Percentiles rank a stretch among this genome's conserved stretches.
These are phyloP conservation scores for Entomortierella beljakovae DNA, from an alignment of 192 early-diverging fungal genomes.

Conservation along the genomic window DNA sequence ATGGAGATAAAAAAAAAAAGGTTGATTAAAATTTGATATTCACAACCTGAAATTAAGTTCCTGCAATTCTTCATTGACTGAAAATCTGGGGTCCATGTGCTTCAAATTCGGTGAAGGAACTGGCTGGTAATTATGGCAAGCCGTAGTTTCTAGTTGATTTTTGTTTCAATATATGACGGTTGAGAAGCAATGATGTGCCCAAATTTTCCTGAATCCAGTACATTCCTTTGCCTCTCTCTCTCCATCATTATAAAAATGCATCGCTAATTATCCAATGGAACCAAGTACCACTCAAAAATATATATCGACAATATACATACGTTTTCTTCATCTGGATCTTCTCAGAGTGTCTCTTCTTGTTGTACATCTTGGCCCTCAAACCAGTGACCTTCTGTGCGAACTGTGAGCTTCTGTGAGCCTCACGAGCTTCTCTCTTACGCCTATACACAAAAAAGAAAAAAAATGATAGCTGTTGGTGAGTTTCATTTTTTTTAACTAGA, in stretches of 20 bases:
- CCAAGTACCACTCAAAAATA: too few relatives aligned
- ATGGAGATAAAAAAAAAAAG: not conserved
- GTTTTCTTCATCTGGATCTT: conserved; percentile 99
- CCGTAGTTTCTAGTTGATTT: too few relatives aligned
- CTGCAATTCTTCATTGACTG: not conserved
- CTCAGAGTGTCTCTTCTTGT: conserved; percentile 97
- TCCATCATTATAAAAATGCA: too few relatives aligned
- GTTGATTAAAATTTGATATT: not conserved
- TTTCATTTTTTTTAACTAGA: not conserved
- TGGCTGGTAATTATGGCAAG: too few relatives aligned
- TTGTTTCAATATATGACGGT: too few relatives aligned
- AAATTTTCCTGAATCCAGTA: too few relatives aligned
- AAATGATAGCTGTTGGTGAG: not conserved
- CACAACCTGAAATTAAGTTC: not conserved
- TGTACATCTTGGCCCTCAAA: conserved; percentile 97
- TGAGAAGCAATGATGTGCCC: too few relatives aligned
- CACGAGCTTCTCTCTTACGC: conserved; percentile 95
- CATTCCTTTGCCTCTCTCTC: too few relatives aligned
- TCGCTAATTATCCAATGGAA: too few relatives aligned
- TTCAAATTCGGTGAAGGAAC: not conserved
- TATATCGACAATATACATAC: conserved; percentile 60
- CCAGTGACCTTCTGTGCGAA: conserved; percentile 98
- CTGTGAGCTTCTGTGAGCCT: conserved; percentile 91
- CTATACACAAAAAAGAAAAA: conserved; percentile 53
- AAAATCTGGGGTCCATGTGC: not conserved